Percentiles rank a stretch among this genome's conserved stretches.
phyloP scores from a whole-genome alignment of 2,329 filamentous ascomycete genomes.

The Xylariaceae sp. region DNA sequence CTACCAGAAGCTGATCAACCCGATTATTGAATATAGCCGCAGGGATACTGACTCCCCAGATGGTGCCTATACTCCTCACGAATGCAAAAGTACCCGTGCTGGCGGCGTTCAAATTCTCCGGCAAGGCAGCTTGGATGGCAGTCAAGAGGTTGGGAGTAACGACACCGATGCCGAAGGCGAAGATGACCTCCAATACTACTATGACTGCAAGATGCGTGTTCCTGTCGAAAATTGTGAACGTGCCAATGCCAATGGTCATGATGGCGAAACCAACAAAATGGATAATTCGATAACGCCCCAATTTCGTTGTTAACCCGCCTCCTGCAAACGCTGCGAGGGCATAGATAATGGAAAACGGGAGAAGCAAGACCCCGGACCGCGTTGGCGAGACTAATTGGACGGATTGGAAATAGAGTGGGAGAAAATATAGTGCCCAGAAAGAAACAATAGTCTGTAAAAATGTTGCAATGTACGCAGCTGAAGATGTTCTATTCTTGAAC shows the following conservation, averaged over 20 bases:
- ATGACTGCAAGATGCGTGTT: slow-evolving; percentile 41
- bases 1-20: slow-evolving; percentile 18
- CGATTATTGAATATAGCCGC: slow-evolving; percentile 42
- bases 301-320: slow-evolving; percentile 7
- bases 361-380: slow-evolving; percentile 13
- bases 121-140: slow-evolving; percentile 43
- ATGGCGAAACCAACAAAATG: slow-evolving; percentile 35
- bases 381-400: slow-evolving; percentile 12
- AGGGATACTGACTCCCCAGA: slow-evolving; percentile 48
- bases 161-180: slow-evolving; percentile 44
- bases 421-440: slow-evolving; percentile 46
- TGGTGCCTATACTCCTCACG: slow-evolving; percentile 47
- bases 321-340: slow-evolving; percentile 9
- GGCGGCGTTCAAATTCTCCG: slow-evolving; percentile 37
- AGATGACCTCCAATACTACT: slow-evolving; percentile 45
- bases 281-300: slow-evolving; percentile 22
- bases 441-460: slow-evolving; percentile 47
- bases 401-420: slow-evolving; percentile 53
- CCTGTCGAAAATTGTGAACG: slow-evolving; percentile 44
- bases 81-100: slow-evolving; percentile 46
- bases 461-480: slow-evolving; percentile 37
- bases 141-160: slow-evolving; percentile 45
- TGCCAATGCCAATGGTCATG: slow-evolving; percentile 43
- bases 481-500: slow-evolving; percentile 51
- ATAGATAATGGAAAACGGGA: slow-evolving; percentile 20